Conservation (phyloP, 345 rosid genomes). For the Populus pruinosa region DNA sequence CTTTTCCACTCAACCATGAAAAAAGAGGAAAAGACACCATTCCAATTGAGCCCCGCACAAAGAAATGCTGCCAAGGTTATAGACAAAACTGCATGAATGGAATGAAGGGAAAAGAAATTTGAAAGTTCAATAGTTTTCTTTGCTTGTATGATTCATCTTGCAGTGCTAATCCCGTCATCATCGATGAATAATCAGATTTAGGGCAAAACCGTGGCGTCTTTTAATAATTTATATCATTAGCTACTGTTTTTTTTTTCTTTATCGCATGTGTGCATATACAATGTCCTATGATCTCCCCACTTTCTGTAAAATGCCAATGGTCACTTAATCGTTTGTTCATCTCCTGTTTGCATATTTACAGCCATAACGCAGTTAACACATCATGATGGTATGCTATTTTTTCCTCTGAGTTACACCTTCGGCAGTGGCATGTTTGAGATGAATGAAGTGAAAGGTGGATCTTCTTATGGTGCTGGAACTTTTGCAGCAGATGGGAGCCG, state of each 20-base stretch:
- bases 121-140: not conserved
- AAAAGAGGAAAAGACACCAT: no score
- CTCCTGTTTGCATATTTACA: constrained; percentile 52
- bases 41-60: not conserved
- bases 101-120: not conserved
- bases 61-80: not conserved
- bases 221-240: no score
- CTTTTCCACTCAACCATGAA: no score
- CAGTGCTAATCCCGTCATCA: not conserved
- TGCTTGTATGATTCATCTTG: not conserved
- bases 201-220: not conserved
- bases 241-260: not conserved
- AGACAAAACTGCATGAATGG: not conserved
- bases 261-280: not conserved
- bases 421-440: constrained; percentile 85
- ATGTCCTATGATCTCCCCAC: not conserved
- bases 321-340: not conserved
- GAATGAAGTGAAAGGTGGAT: constrained; percentile 90
- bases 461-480: constrained; percentile 90
- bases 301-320: not conserved
- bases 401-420: constrained; percentile 85
- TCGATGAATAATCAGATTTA: not conserved
- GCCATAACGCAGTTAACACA: constrained; percentile 83
- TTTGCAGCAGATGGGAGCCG: constrained; percentile 84
- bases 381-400: constrained; percentile 89